A percentile compares a stretch with the other conserved stretches of the same genome.
These are phyloP conservation scores for Aegilops bicornis DNA, from an alignment of 176 grass and related monocot species.

Conservation along the genomic window DNA sequence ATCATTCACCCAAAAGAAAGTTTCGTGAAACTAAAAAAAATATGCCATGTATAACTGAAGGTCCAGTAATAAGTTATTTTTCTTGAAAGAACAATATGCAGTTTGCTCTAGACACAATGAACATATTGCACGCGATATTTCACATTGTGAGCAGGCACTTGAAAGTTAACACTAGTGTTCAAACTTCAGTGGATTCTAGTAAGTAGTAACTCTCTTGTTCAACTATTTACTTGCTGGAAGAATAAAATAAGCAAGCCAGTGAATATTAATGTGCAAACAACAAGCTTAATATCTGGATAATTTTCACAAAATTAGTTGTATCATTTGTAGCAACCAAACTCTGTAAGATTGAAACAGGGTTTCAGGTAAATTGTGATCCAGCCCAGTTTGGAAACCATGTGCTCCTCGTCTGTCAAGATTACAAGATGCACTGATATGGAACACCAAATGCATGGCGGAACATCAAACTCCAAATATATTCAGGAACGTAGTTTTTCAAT, in stretches of 20 bases:
- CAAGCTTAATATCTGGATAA: neutral
- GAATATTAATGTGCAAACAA: neutral
- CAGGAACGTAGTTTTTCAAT: neutral
- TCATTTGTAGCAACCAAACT: neutral
- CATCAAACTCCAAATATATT: neutral
- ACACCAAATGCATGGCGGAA: neutral
- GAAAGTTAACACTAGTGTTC: neutral
- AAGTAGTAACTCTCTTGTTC: neutral
- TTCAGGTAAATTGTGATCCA: neutral
- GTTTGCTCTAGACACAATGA: conserved; percentile 3
- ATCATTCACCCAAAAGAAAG: neutral
- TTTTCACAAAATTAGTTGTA: neutral
- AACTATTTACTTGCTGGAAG: neutral
- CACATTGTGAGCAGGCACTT: neutral
- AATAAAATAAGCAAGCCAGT: neutral
- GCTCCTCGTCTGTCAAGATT: neutral
- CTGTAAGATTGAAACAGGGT: neutral
- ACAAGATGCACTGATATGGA: no score
- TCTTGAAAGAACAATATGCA: neutral
- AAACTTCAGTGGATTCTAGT: neutral
- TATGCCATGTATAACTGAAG: no score
- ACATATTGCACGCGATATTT: neutral
- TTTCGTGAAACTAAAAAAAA: neutral
- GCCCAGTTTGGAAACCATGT: neutral
- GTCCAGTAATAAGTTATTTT: neutral